A percentile compares a stretch with the other conserved stretches of the same genome.
Conservation (phyloP, 2,329 filamentous ascomycete species). For the Stachybotrys chartarum region DNA sequence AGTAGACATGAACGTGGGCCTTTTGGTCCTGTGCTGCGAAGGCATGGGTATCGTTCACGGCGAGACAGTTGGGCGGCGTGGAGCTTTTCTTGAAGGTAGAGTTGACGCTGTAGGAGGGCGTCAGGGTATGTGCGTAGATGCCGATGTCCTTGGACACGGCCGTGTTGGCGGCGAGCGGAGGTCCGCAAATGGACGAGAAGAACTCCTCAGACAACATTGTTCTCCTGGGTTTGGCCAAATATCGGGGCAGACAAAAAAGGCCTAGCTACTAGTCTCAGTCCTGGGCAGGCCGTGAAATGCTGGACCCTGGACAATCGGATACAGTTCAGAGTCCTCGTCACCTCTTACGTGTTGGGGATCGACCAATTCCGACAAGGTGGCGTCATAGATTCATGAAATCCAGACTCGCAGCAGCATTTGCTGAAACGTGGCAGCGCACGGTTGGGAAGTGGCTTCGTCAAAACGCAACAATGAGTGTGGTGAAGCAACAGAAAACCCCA, state of each 20-base stretch:
- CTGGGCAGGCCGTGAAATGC: too few relatives aligned
- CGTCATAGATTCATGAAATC: background rate
- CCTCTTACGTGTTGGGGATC: too few relatives aligned
- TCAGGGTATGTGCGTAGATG: conserved; percentile 78
- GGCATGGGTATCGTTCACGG: conserved; percentile 72
- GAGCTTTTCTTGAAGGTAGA: conserved; percentile 88
- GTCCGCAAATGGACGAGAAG: conserved; percentile 50
- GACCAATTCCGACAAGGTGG: background rate
- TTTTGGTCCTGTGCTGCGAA: conserved; percentile 91
- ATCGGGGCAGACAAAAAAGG: too few relatives aligned
- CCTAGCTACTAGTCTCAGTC: background rate
- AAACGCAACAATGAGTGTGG: background rate
- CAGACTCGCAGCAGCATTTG: background rate
- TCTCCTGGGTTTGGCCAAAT: background rate
- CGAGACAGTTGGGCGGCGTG: conserved; percentile 69
- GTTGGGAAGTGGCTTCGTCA: background rate
- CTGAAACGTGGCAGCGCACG: background rate
- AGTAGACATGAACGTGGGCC: conserved; percentile 90
- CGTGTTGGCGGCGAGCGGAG: conserved; percentile 53
- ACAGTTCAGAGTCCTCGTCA: too few relatives aligned
- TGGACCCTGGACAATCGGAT: too few relatives aligned
- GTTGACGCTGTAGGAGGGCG: conserved; percentile 69
- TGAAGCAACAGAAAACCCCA: too few relatives aligned
- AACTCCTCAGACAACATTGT: conserved; percentile 55
- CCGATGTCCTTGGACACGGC: conserved; percentile 70